Evolutionary conservation across 139 green algal species (phyloP).

Genomic region (Chlorella sp.): DNA sequence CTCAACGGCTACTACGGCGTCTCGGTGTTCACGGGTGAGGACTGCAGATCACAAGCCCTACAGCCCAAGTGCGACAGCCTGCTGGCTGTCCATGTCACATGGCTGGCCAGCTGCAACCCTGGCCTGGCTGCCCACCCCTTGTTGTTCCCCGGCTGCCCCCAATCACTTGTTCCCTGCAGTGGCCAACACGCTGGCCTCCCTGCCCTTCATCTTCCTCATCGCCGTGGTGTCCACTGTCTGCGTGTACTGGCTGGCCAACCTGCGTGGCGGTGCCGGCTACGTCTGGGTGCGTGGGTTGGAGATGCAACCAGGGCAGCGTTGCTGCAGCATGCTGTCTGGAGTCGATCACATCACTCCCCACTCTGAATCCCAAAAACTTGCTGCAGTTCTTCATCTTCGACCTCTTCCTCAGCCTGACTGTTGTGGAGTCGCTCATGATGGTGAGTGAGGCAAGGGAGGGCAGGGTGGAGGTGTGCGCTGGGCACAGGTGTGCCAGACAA

Average conservation of each 20-base stretch:
- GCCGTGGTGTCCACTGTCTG: conserved; percentile 53
- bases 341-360: too few relatives aligned
- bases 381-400: conserved; percentile 70
- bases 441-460: background rate
- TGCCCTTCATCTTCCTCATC: conserved; percentile 81
- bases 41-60: too few relatives aligned
- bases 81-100: too few relatives aligned
- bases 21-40: conserved; percentile 46
- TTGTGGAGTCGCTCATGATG: conserved; percentile 76
- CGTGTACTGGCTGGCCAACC: conserved; percentile 68
- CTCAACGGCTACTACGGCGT: conserved; percentile 82
- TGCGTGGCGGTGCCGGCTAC: conserved; percentile 54
- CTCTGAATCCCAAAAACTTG: too few relatives aligned
- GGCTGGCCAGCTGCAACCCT: too few relatives aligned
- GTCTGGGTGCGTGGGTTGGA: conserved; percentile 29
- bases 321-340: too few relatives aligned
- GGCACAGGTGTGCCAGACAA: too few relatives aligned
- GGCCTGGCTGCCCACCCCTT: too few relatives aligned
- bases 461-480: too few relatives aligned
- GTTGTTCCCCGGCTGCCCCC: too few relatives aligned
- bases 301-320: too few relatives aligned
- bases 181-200: conserved; percentile 69
- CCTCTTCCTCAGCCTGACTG: conserved; percentile 55
- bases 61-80: too few relatives aligned
- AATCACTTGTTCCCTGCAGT: background rate